phyloP scores from a whole-genome alignment of 495 filamentous ascomycete genomes.

The Cercophora sp. region DNA sequence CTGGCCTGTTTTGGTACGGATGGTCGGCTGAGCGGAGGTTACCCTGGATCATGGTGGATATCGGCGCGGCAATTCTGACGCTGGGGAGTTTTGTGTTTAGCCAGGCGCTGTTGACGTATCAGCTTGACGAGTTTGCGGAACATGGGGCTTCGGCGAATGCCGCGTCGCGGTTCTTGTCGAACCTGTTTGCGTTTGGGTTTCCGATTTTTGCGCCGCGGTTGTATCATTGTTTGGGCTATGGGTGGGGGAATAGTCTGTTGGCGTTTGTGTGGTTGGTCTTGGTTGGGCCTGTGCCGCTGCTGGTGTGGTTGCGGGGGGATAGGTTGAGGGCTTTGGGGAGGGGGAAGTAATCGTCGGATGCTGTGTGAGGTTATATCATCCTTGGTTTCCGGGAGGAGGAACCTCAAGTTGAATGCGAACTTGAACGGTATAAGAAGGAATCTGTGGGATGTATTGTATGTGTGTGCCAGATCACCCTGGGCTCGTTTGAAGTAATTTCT shows the following conservation, averaged over 20 bases:
- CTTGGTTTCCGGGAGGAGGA: no score
- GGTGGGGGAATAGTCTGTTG: conserved; percentile 50
- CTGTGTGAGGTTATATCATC: no score
- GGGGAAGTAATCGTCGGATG: no score
- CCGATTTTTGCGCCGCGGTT: conserved; percentile 50
- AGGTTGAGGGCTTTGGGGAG: background rate
- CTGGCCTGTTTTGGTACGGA: conserved; percentile 60
- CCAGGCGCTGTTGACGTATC: conserved; percentile 66
- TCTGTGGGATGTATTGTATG: no score
- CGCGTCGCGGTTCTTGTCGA: conserved; percentile 14
- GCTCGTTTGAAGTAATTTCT: no score
- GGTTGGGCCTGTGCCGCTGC: background rate
- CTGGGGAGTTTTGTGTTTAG: conserved; percentile 54
- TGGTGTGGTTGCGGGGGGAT: conserved; percentile 5
- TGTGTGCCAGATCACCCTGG: no score
- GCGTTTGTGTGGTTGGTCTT: conserved; percentile 38
- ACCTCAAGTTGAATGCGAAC: no score
- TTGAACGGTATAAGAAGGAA: no score
- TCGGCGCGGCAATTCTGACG: conserved; percentile 52
- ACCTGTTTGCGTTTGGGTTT: conserved; percentile 40
- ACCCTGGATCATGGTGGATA: conserved; percentile 55
- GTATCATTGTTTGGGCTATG: conserved; percentile 44
- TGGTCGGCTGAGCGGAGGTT: conserved; percentile 55
- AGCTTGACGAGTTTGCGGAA: conserved; percentile 22
- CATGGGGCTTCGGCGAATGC: conserved; percentile 21